phyloP scores from a whole-genome alignment of 345 rosid species.

The Noccaea caerulescens region DNA sequence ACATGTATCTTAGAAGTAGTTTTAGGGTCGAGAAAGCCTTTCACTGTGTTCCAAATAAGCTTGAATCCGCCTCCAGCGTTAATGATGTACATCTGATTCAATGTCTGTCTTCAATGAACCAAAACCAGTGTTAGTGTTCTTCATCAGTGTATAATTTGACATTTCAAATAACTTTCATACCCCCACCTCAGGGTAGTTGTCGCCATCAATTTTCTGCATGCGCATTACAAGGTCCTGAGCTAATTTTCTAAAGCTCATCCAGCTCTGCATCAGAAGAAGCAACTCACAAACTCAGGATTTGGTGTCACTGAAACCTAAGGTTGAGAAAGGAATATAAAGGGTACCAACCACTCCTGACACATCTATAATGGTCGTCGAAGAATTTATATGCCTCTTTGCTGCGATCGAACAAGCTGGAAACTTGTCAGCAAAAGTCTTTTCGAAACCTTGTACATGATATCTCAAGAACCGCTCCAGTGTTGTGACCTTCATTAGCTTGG shows the following conservation, averaged over 20 bases:
- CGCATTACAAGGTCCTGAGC: conserved; percentile 93
- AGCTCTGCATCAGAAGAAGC: conserved; percentile 59
- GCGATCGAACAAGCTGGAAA: conserved; percentile 93
- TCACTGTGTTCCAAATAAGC: conserved; percentile 84
- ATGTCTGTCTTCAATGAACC: conserved; percentile 63
- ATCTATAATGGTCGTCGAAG: conserved; percentile 78
- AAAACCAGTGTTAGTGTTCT: conserved; percentile 41
- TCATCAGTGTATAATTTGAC: conserved; percentile 1
- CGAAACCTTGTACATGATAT: conserved; percentile 92
- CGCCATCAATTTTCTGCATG: conserved; percentile 96
- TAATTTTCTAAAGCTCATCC: conserved; percentile 86
- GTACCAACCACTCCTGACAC: conserved; percentile 81
- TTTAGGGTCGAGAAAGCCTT: conserved; percentile 89
- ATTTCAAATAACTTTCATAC: conserved; percentile 35
- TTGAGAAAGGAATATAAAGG: conserved; percentile 7
- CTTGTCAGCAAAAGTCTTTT: conserved; percentile 83
- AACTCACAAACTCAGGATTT: not conserved
- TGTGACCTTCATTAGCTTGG: conserved; percentile 79
- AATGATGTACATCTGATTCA: conserved; percentile 91
- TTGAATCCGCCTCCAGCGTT: conserved; percentile 90
- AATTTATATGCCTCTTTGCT: conserved; percentile 77
- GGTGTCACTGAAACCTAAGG: not conserved
- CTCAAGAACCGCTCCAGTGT: conserved; percentile 85
- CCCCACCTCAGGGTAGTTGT: conserved; percentile 97
- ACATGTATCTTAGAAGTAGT: conserved; percentile 93